phyloP scores from a whole-genome alignment of 371 early-diverging fungal species.

The Synchytrium microbalum region DNA sequence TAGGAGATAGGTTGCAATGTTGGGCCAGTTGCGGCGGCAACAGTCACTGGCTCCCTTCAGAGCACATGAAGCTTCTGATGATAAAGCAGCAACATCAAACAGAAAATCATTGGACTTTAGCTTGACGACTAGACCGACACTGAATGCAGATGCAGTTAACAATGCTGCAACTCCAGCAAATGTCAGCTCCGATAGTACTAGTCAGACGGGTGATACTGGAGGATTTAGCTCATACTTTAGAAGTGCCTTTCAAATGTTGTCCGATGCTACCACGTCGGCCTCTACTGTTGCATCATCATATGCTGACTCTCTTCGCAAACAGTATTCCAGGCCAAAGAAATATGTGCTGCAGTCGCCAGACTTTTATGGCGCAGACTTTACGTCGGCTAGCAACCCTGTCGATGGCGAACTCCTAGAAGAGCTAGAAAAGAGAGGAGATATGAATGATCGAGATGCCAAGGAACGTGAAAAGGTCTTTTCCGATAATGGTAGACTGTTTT shows the following conservation, averaged over 20 bases:
- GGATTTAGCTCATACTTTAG: background rate
- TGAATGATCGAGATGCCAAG: background rate
- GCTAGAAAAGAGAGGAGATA: background rate
- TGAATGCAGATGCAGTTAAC: no score
- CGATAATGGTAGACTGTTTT: background rate
- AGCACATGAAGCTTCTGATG: no score
- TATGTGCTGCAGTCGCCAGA: slow-evolving; percentile 4
- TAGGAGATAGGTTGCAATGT: no score
- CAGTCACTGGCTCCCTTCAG: no score
- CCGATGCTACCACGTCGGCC: background rate
- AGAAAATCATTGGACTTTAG: no score
- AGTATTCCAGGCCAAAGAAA: background rate
- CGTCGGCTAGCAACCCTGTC: background rate
- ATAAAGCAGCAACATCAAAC: no score
- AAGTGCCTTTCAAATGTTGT: background rate
- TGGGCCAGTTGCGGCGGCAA: no score
- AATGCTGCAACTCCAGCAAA: no score
- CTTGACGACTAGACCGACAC: no score
- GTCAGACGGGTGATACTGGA: no score
- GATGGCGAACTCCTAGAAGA: background rate
- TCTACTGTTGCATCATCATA: background rate
- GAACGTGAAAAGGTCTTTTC: background rate
- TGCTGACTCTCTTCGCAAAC: background rate
- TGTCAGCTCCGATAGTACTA: no score
- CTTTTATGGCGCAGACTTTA: background rate